Conservation (phyloP, 2,329 filamentous ascomycete species). For the Arthrinium phaeospermum region DNA sequence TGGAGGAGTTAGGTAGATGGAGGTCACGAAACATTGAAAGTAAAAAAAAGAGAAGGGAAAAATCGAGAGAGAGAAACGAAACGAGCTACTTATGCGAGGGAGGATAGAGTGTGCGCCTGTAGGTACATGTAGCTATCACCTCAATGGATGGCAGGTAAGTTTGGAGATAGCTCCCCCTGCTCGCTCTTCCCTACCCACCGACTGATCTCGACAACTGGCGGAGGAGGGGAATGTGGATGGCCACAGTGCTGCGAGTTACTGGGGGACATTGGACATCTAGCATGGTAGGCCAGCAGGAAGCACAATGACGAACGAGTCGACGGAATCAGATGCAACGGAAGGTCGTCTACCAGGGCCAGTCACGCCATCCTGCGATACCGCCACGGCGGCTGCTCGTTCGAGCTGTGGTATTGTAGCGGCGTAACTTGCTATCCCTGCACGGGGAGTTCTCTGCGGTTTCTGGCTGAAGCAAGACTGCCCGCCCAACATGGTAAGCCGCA, state of each 20-base stretch:
- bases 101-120: neutral
- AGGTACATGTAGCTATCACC: neutral
- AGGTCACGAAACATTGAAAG: slow-evolving; percentile 5
- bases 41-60: neutral
- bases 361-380: slow-evolving; percentile 5
- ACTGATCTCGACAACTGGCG: slow-evolving; percentile 1
- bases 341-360: slow-evolving; percentile 9
- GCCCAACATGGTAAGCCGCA: slow-evolving; percentile 6
- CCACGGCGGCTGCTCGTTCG: neutral
- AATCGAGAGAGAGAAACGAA: slow-evolving; percentile 10
- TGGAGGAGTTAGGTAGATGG: neutral
- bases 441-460: neutral
- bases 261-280: neutral
- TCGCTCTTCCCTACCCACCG: neutral
- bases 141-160: neutral
- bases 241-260: slow-evolving; percentile 2
- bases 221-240: slow-evolving; percentile 9
- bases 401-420: neutral
- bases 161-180: slow-evolving; percentile 14
- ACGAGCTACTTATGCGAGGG: slow-evolving; percentile 13
- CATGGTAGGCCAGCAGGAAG: slow-evolving; percentile 1
- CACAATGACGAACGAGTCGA: slow-evolving; percentile 21
- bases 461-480: slow-evolving; percentile 1
- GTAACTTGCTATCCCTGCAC: neutral
- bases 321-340: slow-evolving; percentile 19